A percentile compares a stretch with the other conserved stretches of the same genome.
phyloP scores from a whole-genome alignment of 352 stramenopile species.

The Pilasporangium apinafurcum region DNA sequence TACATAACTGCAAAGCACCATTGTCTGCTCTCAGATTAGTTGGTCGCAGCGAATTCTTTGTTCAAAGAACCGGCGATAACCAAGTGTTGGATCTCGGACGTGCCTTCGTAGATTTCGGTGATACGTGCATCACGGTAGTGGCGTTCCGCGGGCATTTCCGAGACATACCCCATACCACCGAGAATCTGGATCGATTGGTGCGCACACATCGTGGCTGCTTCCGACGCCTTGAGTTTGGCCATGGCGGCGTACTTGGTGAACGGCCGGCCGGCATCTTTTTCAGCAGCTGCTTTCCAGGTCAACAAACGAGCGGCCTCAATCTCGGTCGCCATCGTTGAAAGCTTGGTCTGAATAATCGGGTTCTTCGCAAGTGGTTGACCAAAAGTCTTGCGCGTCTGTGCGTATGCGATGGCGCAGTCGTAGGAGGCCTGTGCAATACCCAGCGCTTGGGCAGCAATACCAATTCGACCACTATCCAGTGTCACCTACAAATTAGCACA shows the following conservation, averaged over 20 bases:
- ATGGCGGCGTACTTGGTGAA: conserved; percentile 94
- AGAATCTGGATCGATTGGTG: conserved; percentile 97
- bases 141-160: conserved; percentile 95
- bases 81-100: conserved; percentile 96
- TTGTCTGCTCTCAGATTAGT: conserved; percentile 20
- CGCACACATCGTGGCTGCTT: conserved; percentile 93
- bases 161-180: conserved; percentile 94
- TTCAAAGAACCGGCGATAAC: conserved; percentile 94
- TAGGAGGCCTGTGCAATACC: conserved; percentile 95
- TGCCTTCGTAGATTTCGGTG: conserved; percentile 97
- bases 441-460: conserved; percentile 93
- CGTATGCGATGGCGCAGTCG: conserved; percentile 95
- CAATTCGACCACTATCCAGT: conserved; percentile 93
- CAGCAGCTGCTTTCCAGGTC: conserved; percentile 90
- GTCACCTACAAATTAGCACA: conserved; percentile 57
- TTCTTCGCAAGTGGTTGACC: conserved; percentile 90
- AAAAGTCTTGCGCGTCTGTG: conserved; percentile 93
- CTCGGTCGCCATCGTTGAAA: conserved; percentile 91
- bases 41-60: conserved; percentile 90
- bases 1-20: too few relatives aligned
- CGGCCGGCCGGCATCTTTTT: conserved; percentile 88
- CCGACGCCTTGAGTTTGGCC: conserved; percentile 95
- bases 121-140: conserved; percentile 97
- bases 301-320: conserved; percentile 91
- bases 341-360: conserved; percentile 87